phyloP scores from a whole-genome alignment of 129 eudicot species.

The Mikania micrantha region DNA sequence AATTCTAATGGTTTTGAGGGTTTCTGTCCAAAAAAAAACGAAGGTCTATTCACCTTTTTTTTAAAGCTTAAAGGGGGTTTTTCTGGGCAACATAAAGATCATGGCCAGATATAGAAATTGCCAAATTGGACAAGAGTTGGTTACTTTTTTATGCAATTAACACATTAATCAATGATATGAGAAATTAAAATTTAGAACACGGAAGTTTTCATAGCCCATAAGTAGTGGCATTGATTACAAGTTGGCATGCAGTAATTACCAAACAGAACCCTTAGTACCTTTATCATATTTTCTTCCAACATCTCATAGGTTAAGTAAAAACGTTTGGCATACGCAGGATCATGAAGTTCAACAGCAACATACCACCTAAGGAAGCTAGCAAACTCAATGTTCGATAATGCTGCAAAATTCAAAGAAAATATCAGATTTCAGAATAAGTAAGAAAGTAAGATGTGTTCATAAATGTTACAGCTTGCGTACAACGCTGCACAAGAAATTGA shows the following conservation, averaged over 20 bases:
- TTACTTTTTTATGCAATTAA: background rate
- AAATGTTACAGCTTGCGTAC: conserved; percentile 38
- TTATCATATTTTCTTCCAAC: conserved; percentile 82
- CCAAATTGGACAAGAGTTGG: background rate
- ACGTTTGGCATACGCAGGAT: conserved; percentile 94
- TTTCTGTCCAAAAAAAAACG: background rate
- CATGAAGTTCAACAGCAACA: conserved; percentile 98
- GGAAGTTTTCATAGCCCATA: background rate
- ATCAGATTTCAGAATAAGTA: conserved; percentile 6
- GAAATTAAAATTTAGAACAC: background rate
- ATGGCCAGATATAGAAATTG: background rate
- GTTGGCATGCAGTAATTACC: background rate
- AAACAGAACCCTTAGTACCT: conserved; percentile 50
- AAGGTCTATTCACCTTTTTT: background rate
- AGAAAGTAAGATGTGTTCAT: background rate
- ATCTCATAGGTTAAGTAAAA: conserved; percentile 82
- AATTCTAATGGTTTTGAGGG: background rate
- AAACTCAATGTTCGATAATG: conserved; percentile 82
- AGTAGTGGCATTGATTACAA: background rate
- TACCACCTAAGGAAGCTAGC: conserved; percentile 99
- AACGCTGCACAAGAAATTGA: conserved; percentile 92
- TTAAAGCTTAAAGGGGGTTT: background rate
- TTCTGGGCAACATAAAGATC: background rate
- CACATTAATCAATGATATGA: background rate
- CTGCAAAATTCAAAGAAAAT: conserved; percentile 35